These are phyloP conservation scores for Zygoascus tannicola DNA, from an alignment of 805 yeast species.

Conservation along the genomic window DNA sequence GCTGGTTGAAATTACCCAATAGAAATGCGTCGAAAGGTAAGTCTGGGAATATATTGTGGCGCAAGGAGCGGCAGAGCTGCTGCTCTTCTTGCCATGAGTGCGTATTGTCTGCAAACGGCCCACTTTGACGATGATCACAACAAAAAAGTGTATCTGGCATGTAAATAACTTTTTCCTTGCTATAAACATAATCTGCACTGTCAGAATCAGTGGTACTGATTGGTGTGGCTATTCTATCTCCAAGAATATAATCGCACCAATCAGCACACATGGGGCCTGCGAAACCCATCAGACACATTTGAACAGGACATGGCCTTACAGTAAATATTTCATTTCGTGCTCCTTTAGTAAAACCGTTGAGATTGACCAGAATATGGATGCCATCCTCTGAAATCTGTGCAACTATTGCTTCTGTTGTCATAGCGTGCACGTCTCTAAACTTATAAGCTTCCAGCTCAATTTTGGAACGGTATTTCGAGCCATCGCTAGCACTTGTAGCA, in stretches of 20 bases:
- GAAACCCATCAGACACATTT: constrained; percentile 27
- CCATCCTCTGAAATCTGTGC: constrained; percentile 23
- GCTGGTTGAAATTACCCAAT: constrained; percentile 28
- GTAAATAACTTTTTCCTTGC: constrained; percentile 22
- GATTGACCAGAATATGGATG: constrained; percentile 26
- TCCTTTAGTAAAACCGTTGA: constrained; percentile 29
- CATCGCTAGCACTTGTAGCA: constrained; percentile 24
- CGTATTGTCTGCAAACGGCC: constrained; percentile 16
- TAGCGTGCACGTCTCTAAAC: constrained; percentile 21
- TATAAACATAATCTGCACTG: constrained; percentile 9
- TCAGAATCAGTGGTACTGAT: not conserved
- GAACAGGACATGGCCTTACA: constrained; percentile 26
- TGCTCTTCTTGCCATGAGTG: constrained; percentile 20
- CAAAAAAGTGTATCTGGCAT: constrained; percentile 25
- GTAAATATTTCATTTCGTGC: constrained; percentile 29
- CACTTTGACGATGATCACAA: constrained; percentile 29
- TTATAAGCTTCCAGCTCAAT: constrained; percentile 20
- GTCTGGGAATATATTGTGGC: constrained; percentile 22
- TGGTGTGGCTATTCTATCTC: constrained; percentile 20
- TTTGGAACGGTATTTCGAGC: constrained; percentile 20
- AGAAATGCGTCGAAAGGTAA: constrained; percentile 20
- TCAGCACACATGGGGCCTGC: constrained; percentile 27
- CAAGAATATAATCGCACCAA: constrained; percentile 26
- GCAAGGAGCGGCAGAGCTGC: constrained; percentile 15
- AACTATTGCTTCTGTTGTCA: constrained; percentile 21